Conservation (phyloP, 2,329 filamentous ascomycete species). For the Teratosphaeria viscida region DNA sequence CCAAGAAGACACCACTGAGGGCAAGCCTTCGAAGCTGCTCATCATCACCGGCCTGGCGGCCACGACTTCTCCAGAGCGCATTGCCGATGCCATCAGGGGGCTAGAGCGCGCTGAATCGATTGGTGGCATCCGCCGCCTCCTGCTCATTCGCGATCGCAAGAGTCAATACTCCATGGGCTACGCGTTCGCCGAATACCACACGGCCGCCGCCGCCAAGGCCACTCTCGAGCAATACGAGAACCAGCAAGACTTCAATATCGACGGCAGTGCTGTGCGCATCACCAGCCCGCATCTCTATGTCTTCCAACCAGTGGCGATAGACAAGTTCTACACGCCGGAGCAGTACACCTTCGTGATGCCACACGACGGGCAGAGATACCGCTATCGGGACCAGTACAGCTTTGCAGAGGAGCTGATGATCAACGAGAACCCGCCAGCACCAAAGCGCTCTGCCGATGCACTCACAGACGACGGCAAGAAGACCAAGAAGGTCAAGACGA, state of each 20-base stretch:
- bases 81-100: conserved; percentile 63
- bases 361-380: conserved; percentile 15
- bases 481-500: conserved; percentile 38
- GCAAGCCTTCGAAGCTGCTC: neutral
- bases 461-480: conserved; percentile 9
- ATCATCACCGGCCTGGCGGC: neutral
- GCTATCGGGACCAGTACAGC: neutral
- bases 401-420: conserved; percentile 10
- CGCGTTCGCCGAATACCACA: conserved; percentile 75
- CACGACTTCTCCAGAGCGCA: conserved; percentile 55
- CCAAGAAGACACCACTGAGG: neutral
- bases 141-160: conserved; percentile 62
- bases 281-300: conserved; percentile 77
- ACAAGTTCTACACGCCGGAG: conserved; percentile 34
- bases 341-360: conserved; percentile 9
- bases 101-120: conserved; percentile 44
- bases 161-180: conserved; percentile 68
- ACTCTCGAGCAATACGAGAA: conserved; percentile 55
- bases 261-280: conserved; percentile 58
- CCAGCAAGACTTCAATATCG: conserved; percentile 67
- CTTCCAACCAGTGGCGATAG: conserved; percentile 62
- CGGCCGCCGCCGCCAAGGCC: conserved; percentile 60
- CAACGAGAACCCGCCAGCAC: conserved; percentile 11
- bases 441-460: neutral
- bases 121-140: conserved; percentile 64